phyloP scores from a whole-genome alignment of 2,329 filamentous ascomycete genomes.

The Calonectria pseudoturangicola region DNA sequence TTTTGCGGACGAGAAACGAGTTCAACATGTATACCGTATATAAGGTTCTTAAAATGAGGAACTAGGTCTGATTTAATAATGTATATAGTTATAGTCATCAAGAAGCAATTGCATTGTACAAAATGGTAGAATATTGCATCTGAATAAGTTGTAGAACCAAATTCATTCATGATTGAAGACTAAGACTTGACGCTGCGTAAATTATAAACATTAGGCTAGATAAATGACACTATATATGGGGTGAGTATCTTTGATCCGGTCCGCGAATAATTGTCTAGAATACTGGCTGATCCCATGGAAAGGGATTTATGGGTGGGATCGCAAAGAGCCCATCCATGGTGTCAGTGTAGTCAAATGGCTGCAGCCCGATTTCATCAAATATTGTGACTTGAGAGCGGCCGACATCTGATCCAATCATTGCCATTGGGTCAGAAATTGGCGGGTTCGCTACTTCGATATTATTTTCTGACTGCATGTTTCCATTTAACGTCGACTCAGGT shows the following conservation, averaged over 20 bases:
- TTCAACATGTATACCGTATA: constrained; percentile 1
- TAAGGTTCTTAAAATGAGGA: neutral
- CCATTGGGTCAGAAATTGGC: constrained; percentile 28
- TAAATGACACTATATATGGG: neutral
- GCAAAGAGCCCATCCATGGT: constrained; percentile 37
- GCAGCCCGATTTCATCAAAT: constrained; percentile 38
- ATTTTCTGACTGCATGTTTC: neutral
- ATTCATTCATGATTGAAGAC: too few species aligned
- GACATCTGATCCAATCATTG: constrained; percentile 31
- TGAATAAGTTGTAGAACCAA: neutral
- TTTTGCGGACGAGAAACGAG: constrained; percentile 5
- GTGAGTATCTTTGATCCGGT: neutral
- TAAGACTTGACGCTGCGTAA: too few species aligned
- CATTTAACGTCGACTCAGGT: neutral
- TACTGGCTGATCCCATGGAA: constrained; percentile 34
- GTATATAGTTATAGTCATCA: neutral
- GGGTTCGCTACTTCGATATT: neutral
- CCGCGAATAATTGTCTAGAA: neutral
- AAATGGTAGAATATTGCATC: neutral
- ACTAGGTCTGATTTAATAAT: neutral
- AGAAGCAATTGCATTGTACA: neutral
- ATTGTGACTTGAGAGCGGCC: constrained; percentile 8
- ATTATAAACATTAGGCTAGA: neutral
- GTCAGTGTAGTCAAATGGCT: constrained; percentile 40
- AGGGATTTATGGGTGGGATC: constrained; percentile 33